A percentile compares a stretch with the other conserved stretches of the same genome.
Evolutionary conservation across 768 basidiomycete genomes (phyloP).

Genomic region (Leccinum rimulosum): DNA sequence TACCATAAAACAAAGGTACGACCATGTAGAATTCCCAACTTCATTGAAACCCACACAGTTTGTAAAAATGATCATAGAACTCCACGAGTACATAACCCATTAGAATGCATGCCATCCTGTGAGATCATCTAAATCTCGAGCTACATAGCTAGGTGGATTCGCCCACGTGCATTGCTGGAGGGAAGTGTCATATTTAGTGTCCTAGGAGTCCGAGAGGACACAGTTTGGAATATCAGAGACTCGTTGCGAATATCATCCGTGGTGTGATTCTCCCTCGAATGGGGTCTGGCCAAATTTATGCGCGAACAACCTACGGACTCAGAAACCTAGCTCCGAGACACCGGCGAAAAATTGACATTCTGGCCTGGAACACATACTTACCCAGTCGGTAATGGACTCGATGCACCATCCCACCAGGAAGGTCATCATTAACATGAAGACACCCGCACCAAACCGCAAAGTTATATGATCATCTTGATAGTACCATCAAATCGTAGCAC

Average conservation of each 20-base stretch:
- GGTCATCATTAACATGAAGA: constrained; percentile 26
- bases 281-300: not conserved
- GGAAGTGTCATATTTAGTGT: too few relatives aligned
- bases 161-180: too few relatives aligned
- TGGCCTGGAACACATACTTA: not conserved
- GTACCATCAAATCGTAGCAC: constrained; percentile 24
- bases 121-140: too few relatives aligned
- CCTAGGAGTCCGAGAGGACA: too few relatives aligned
- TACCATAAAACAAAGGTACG: too few relatives aligned
- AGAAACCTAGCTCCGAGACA: not conserved
- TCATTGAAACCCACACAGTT: too few relatives aligned
- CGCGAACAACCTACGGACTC: not conserved
- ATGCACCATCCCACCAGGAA: constrained; percentile 45
- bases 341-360: not conserved
- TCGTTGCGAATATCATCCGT: not conserved
- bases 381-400: constrained; percentile 1
- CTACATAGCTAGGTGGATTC: too few relatives aligned
- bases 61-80: too few relatives aligned
- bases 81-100: too few relatives aligned
- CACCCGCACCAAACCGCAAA: constrained; percentile 29
- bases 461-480: not conserved
- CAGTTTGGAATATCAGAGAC: too few relatives aligned
- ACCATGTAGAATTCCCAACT: not conserved
- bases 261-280: not conserved
- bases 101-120: too few relatives aligned